Percentiles rank a stretch among this genome's conserved stretches.
Evolutionary conservation across 2,329 filamentous ascomycete species (phyloP).

Genomic region (Talaromyces amestolkiae): DNA sequence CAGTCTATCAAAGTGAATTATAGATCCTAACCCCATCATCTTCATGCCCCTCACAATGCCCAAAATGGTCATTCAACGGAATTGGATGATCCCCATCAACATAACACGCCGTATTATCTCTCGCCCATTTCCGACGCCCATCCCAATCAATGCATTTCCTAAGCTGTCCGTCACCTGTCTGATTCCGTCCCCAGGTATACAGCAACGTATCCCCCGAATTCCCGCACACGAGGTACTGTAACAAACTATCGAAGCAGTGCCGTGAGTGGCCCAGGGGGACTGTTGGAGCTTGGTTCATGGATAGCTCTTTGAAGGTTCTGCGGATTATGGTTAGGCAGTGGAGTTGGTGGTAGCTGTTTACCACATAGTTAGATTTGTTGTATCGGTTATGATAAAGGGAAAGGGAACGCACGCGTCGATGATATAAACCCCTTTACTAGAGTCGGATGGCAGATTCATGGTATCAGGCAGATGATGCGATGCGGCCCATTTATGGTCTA

Average conservation of each 20-base stretch:
- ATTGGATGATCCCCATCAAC: conserved; percentile 21
- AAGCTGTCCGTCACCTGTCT: conserved; percentile 22
- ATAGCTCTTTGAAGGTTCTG: conserved; percentile 21
- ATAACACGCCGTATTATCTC: conserved; percentile 29
- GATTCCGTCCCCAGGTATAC: conserved; percentile 18
- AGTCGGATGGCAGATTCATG: conserved; percentile 23
- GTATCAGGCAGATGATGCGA: conserved; percentile 23
- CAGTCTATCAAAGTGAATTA: no score
- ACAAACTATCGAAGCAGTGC: conserved; percentile 23
- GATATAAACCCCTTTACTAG: conserved; percentile 23
- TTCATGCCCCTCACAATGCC: conserved; percentile 23
- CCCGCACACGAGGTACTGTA: conserved; percentile 19
- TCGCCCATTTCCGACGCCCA: conserved; percentile 21
- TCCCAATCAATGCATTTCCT: conserved; percentile 22
- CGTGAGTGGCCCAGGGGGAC: conserved; percentile 15
- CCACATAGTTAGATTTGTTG: not conserved
- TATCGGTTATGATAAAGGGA: no score
- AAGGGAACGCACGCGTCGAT: conserved; percentile 17
- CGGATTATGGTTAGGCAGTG: conserved; percentile 24
- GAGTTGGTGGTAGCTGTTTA: conserved; percentile 21
- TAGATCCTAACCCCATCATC: not conserved
- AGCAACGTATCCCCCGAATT: conserved; percentile 21
- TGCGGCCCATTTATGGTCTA: conserved; percentile 27
- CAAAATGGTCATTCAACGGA: conserved; percentile 22
- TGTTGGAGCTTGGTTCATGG: not conserved